Evolutionary conservation across 129 eudicot genomes (phyloP), one percentile per base, ranked within the genome.

Genomic region (Pulicaria dysenterica): DNA sequence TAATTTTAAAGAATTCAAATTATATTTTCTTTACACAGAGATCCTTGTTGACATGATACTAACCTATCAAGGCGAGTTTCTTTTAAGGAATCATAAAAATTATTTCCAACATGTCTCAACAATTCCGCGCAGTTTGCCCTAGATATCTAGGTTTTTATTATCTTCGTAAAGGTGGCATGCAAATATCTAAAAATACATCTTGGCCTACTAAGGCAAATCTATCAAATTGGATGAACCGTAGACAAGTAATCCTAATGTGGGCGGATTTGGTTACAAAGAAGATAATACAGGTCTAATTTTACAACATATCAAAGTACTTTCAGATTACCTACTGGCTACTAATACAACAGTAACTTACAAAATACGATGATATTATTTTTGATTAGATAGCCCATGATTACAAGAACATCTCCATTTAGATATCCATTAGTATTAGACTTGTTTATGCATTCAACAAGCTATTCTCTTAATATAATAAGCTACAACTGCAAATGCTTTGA

Each of bases 371-470:
- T 46, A 17, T 11, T 6, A 16, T 38, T 40, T 65, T 8, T 45
- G 56, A 64, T 65, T 38, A 16, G 6, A 55, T 55, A 55, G 15
- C 16, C 40, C 43, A 37, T n/a, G 9, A 11, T 19, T 13, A 60
- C 37, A 60, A 36, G 19, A 1, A 13, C n/a, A 37, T 17, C 65
- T 1, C 31, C 2, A 24, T 24, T 24, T 24, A 24, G 31, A 24
- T 24, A 24, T 37, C 65, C 51, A 8, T 66, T 66, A 24, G 13
- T 44, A 44, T 45, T 42, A 62, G 42, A 67, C 34, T 34, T 47
- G 47, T 34, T 40, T 48, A 73, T 39, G 71, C 63, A 63, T 63
- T 62, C 16, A 62, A 16, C 37, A 36, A 58, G 48, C 15, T 47
- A 39, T 10, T 47, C 47, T 58, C 31, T 72, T 24, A 5, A 37